Base-by-base conservation (phyloP, 2,329 filamentous ascomycete species). In the Arthroderma uncinatum region DNA sequence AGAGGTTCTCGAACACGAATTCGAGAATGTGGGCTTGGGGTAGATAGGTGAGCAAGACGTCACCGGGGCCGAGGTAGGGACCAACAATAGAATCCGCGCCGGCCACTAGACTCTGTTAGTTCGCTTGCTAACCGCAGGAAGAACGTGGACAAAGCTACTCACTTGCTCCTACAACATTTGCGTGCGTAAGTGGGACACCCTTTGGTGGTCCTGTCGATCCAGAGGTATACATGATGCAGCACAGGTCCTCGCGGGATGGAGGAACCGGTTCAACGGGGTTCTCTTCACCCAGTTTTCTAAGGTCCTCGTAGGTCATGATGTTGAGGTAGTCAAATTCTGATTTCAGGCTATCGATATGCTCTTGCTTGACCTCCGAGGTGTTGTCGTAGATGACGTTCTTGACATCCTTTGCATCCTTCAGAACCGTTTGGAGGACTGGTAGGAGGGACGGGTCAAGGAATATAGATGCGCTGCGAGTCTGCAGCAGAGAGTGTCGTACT, bases 1-100 rank as follows among this genome's bases (percentile, higher is more conserved):
- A 89, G 6, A 92, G 78, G 70, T 95, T 96, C 74, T 98, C 93
- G 63, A 98, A 89, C 59, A 92, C 87, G 72, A 95, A 93, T 73
- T 98, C 93, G 66, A 98, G 84, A 66, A 97, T 97, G 70, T 98
- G 93, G 1, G 93, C 91, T 55, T 95, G 84, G 1, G 93, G 93
- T 12, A 98, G 82, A 72, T 97, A 98, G 21, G 91, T 89, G 48
- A 98, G 80, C 44, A 97, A 78, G 48, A 81, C 81, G 64, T 98
- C 93, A 48, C 80, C 82, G 58, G 86, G 83, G 59, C 84, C 85
- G 53, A 97, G 82, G 66, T 86, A 86, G 58, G 85, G 83, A 21
- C 87, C 87, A 52, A 97, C 84, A 60, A 89, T 84, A 42, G 81
- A 80, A 67, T 85, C 82, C 48, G 95, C 82, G 69, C 93, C 93